Conservation (phyloP, 768 basidiomycete genomes). For the Psilocybe cubensis region DNA sequence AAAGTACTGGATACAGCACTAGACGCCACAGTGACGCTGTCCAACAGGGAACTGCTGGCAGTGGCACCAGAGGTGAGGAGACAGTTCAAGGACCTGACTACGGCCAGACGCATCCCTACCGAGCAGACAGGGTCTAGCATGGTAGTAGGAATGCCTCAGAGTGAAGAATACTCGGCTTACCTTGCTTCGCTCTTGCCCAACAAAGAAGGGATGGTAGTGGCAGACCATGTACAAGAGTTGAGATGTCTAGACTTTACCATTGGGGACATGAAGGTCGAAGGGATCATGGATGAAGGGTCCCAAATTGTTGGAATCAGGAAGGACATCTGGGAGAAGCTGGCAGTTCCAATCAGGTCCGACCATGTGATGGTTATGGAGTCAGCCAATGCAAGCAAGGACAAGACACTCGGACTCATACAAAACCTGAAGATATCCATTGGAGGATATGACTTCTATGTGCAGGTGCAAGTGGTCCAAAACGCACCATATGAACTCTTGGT, state of each 20-base stretch:
- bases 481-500: slow-evolving; percentile 26
- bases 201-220: slow-evolving; percentile 1
- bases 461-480: slow-evolving; percentile 23
- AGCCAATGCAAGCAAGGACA: slow-evolving; percentile 16
- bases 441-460: slow-evolving; percentile 18
- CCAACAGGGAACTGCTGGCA: slow-evolving; percentile 16
- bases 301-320: slow-evolving; percentile 14
- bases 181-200: neutral
- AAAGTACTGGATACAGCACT: slow-evolving; percentile 10
- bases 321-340: slow-evolving; percentile 20
- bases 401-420: slow-evolving; percentile 18
- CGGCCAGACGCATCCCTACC: slow-evolving; percentile 6
- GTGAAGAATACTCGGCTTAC: neutral
- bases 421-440: slow-evolving; percentile 18
- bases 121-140: neutral
- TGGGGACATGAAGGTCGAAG: slow-evolving; percentile 10
- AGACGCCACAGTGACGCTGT: slow-evolving; percentile 15
- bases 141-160: neutral
- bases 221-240: slow-evolving; percentile 17
- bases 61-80: slow-evolving; percentile 19
- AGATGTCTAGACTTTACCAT: slow-evolving; percentile 13
- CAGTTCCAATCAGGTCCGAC: slow-evolving; percentile 11
- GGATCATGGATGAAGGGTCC: slow-evolving; percentile 20
- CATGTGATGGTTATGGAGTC: slow-evolving; percentile 22
- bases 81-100: slow-evolving; percentile 13